Evolutionary conservation across 768 basidiomycete species (phyloP), one percentile per base, ranked within the genome.

Genomic region (Lactifluus pinguis): DNA sequence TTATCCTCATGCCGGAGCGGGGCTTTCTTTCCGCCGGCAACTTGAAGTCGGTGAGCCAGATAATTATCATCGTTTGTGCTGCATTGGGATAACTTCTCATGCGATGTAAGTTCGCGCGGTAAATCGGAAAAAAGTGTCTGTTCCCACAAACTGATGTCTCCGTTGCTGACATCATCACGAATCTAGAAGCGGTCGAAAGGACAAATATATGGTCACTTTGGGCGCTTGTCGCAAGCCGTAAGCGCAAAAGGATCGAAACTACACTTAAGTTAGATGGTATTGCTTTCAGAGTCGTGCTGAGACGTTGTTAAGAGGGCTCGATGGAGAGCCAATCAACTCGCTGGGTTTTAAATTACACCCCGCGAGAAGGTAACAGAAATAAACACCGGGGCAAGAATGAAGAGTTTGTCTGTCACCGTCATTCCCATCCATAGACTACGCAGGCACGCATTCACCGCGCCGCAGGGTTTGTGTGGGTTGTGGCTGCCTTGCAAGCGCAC

Each of bases 341-440:
- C 63, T 65, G 63, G 61, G 63, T 65, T 65, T 55, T 13, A 64
- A 64, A 64, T 64, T 64, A 49, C 42, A 47, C 63, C 63, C 61
- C 61, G 63, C 63, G 63, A 62, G 47, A 61, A 52, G 60, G 49
- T 39, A 55, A 55, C 49, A 42, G 53, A 45, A 32, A 55, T 61
- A 44, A 53, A 55, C 51, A 38, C 38, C 38, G 38, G 54, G 53
- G 60, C 55, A 48, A 25, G 44, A 53, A 49, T 63, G 51, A 38
- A 57, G 61, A 62, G 51, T 53, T 60, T 53, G 49, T 64, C 55
- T 56, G 60, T 64, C 63, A 64, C 53, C 36, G 39, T 21, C 60
- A 25, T 54, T 34, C 53, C 14, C 53, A 45, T 53, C 52, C 47
- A 13, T 17, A 49, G 34, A 50, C 47, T 2, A 19, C 36, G 50